Evolutionary conservation across 202 grass and related monocot species (phyloP), one percentile per base, ranked within the genome.

Genomic region (Zoysia matrella): DNA sequence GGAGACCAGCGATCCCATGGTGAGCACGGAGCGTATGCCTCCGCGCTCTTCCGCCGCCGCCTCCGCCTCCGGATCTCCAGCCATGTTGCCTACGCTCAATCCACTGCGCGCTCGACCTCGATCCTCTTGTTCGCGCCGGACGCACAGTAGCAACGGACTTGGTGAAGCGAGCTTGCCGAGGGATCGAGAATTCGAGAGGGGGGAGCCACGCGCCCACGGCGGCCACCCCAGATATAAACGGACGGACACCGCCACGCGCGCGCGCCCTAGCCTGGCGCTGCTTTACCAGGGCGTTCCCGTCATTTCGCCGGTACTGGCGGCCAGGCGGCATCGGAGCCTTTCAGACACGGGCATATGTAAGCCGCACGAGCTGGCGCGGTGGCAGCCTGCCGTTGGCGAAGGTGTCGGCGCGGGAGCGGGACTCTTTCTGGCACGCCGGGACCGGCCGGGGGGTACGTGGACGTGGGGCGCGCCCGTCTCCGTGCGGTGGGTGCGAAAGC

Each of bases 1-100:
- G 62, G 65, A 82, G 82, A 86, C 10, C 2, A 93, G 78, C 57
- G 80, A 85, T n/a, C 15, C 82, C 49, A 79, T n/a, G 48, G 85
- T 71, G 7, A 93, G 72, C 56, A 74, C n/a, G 47, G 85, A 72
- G 73, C 42, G 60, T 55, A 85, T 22, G 30, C 81, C 69, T 1
- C 22, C 55, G 0, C 85, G 56, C 3, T 45, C 55, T 36, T 36
- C 30, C 30, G 30, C 30, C 48, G 7, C 16, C 2, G 2, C 82
- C 61, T 11, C 43, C 40, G 36, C 22, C 30, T 36, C 30, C 30
- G 30, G 30, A 46, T 77, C 83, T 56, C 65, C 40, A 1, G 53
- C 77, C 65, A 86, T 78, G 82, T 7, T 8, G 30, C 30, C 30
- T 36, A 36, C 30, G 30, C 30, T 36, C 30, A 36, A 36, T 36